Percentiles rank a stretch among this genome's conserved stretches.
Evolutionary conservation across 352 stramenopile species (phyloP).

Genomic region (Thalassiosira livingstoniorum): DNA sequence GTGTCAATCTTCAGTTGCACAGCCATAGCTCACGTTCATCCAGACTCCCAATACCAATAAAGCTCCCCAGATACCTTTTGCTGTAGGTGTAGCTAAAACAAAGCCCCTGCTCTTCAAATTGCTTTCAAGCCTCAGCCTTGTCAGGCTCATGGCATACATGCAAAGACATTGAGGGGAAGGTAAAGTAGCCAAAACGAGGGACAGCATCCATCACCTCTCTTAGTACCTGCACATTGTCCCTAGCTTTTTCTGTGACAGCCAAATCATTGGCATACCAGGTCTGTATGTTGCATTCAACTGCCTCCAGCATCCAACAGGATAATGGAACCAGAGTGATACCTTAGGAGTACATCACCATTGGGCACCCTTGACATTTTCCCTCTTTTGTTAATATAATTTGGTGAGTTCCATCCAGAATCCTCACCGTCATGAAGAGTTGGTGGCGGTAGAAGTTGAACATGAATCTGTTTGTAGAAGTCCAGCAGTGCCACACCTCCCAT

Average conservation of each 20-base stretch:
- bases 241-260: not conserved
- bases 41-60: conserved; percentile 32
- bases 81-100: conserved; percentile 22
- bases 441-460: conserved; percentile 44
- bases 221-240: not conserved
- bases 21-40: conserved; percentile 9
- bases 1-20: conserved; percentile 12
- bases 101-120: conserved; percentile 8
- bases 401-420: not conserved
- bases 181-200: conserved; percentile 18
- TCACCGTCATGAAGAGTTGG: not conserved
- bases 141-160: conserved; percentile 13
- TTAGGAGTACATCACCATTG: conserved; percentile 37
- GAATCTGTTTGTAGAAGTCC: conserved; percentile 9
- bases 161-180: not conserved
- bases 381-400: conserved; percentile 12
- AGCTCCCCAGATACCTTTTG: conserved; percentile 32
- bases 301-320: conserved; percentile 1
- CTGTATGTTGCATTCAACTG: conserved; percentile 13
- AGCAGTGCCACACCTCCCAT: conserved; percentile 9
- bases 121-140: not conserved
- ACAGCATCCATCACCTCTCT: conserved; percentile 13
- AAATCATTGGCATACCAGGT: conserved; percentile 50
- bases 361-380: conserved; percentile 34
- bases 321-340: conserved; percentile 38